phyloP scores from a whole-genome alignment of 371 early-diverging fungal species.

The Apophysomyces variabilis region DNA sequence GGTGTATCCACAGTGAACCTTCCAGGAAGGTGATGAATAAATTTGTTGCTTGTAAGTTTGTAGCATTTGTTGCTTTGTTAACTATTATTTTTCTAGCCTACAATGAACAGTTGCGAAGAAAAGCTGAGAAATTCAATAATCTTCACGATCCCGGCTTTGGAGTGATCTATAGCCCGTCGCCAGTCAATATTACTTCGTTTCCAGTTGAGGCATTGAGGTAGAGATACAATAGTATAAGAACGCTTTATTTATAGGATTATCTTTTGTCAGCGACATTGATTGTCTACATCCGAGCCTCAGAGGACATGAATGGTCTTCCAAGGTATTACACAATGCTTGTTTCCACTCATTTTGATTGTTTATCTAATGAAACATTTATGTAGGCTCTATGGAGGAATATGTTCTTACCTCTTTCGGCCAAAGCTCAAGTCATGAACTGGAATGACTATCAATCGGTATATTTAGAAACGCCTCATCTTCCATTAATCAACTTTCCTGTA shows the following conservation, averaged over 20 bases:
- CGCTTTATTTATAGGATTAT: not conserved
- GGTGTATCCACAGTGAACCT: constrained; percentile 12
- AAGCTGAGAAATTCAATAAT: constrained; percentile 14
- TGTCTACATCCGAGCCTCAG: constrained; percentile 19
- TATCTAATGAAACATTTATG: not conserved
- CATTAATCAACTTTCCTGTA: not conserved
- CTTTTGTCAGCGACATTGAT: constrained; percentile 18
- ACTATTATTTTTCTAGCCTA: not conserved
- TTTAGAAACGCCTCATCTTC: not conserved
- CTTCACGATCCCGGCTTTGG: constrained; percentile 16
- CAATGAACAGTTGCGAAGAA: constrained; percentile 11
- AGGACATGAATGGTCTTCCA: constrained; percentile 18
- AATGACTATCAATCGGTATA: not conserved
- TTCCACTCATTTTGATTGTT: not conserved
- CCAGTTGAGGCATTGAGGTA: constrained; percentile 19
- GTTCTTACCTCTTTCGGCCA: not conserved
- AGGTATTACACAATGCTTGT: constrained; percentile 5
- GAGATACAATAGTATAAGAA: no score
- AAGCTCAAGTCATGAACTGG: not conserved
- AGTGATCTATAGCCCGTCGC: constrained; percentile 12
- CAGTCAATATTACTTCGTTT: constrained; percentile 12
- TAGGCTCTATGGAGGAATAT: constrained; percentile 4
- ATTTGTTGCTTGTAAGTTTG: not conserved
- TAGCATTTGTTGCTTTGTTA: not conserved
- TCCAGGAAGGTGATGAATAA: constrained; percentile 1